Base-by-base conservation (phyloP, 1,284 basidiomycete genomes). In the Trametes pubescens region DNA sequence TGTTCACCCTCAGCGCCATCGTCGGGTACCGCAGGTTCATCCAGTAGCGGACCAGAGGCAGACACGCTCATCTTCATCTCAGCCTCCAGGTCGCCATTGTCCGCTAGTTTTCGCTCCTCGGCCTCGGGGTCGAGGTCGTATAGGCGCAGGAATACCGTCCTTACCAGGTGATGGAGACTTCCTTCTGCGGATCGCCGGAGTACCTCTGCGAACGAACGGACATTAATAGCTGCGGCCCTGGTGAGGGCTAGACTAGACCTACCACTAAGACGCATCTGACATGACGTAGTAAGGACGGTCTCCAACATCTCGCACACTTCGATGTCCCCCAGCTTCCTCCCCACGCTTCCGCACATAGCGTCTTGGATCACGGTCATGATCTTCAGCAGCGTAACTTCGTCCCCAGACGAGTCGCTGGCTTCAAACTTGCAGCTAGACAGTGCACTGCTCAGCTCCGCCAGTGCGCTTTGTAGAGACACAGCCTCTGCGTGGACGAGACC, bases 221-320 rank as follows among this genome's bases (percentile, higher is more conserved):
- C 32, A 51, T 66, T 51, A 71, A 65, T 56, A 57, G 63, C 54
- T n/a, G 24, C 14, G 34, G 38, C 54, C 52, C 48, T 40, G 26
- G 40, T 26, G 18, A 60, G 37, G 44, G 61, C 51, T 43, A 16
- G 21, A 51, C 10, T 35, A 26, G 4, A 84, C 92, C 69, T 70
- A 95, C 94, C 96, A 72, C 94, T 95, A 6, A 99, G 82, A 47
- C 98, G 85, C 84, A 97, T 98, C 75, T 99, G 95, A 77, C 97
- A 99, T 70, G 96, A 96, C 72, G 98, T 99, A 38, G 95, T 98
- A 67, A 99, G 80, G 1, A 98, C 96, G 6, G 97, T 98, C 80
- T 99, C 98, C 73, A 99, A 83, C 89, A 99, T 96, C 79, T 99
- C 97, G 76, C 98, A 99, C 22, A 99, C 92, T 75, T 96, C 94